phyloP scores from a whole-genome alignment of 805 yeast genomes.

The Wickerhamiella galacta region DNA sequence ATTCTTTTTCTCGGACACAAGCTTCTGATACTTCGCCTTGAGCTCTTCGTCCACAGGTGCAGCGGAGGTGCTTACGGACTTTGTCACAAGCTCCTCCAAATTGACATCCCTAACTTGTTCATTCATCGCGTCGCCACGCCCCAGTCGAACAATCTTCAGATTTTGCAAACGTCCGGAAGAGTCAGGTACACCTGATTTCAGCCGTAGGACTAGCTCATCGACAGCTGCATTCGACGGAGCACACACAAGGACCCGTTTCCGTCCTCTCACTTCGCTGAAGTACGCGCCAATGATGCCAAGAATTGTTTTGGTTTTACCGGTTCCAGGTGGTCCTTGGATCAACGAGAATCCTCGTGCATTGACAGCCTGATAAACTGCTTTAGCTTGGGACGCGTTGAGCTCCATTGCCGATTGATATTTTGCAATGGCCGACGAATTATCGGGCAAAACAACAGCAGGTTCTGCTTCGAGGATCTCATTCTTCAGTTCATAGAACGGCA shows the following conservation, averaged over 20 bases:
- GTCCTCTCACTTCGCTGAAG: constrained; percentile 16
- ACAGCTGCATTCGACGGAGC: constrained; percentile 99
- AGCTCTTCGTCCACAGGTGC: constrained; percentile 22
- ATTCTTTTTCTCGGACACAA: constrained; percentile 4
- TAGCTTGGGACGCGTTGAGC: constrained; percentile 81
- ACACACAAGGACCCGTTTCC: constrained; percentile 61
- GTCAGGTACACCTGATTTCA: constrained; percentile 48
- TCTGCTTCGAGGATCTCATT: constrained; percentile 47
- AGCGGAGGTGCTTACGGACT: constrained; percentile 4
- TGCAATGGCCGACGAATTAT: constrained; percentile 22
- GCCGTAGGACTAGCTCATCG: constrained; percentile 77
- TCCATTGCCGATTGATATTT: constrained; percentile 33
- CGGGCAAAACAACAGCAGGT: constrained; percentile 30
- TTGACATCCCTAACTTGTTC: constrained; percentile 67
- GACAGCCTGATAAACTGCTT: constrained; percentile 64
- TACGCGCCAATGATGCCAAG: constrained; percentile 76
- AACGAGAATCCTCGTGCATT: constrained; percentile 60
- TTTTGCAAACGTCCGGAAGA: constrained; percentile 28
- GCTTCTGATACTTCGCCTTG: constrained; percentile 25
- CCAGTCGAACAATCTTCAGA: constrained; percentile 71
- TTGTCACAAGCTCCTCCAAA: constrained; percentile 69
- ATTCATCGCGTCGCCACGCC: constrained; percentile 77
- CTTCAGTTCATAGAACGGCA: constrained; percentile 66
- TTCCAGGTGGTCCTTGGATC: constrained; percentile 97
- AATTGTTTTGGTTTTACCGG: constrained; percentile 96